phyloP scores from a whole-genome alignment of 129 eudicot species.

The Escallonia herrerae region DNA sequence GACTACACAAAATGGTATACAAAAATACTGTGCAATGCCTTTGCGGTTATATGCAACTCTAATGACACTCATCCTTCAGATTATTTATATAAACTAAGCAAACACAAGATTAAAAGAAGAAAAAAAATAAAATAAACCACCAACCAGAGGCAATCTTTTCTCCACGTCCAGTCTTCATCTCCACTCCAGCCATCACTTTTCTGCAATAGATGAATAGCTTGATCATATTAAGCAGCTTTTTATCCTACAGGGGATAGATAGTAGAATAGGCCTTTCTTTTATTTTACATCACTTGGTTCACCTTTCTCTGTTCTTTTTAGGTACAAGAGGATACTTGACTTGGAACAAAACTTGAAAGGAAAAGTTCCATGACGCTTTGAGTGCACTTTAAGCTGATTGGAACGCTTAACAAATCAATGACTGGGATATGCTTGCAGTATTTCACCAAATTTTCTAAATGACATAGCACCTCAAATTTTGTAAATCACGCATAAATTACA shows the following conservation, averaged over 20 bases:
- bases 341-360: slow-evolving; percentile 7
- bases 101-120: slow-evolving; percentile 19
- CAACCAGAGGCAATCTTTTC: slow-evolving; percentile 11
- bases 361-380: neutral
- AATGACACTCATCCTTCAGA: slow-evolving; percentile 26
- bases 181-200: slow-evolving; percentile 18
- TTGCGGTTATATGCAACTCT: neutral
- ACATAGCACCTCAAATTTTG: too few relatives aligned
- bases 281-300: slow-evolving; percentile 4
- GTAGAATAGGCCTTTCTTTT: neutral
- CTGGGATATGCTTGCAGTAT: too few relatives aligned
- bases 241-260: neutral
- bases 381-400: too few relatives aligned
- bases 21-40: neutral
- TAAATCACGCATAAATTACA: too few relatives aligned
- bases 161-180: neutral
- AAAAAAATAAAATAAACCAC: slow-evolving; percentile 17
- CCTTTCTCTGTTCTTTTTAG: slow-evolving; percentile 6
- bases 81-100: slow-evolving; percentile 12
- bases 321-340: slow-evolving; percentile 17
- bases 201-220: neutral
- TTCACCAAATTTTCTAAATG: too few relatives aligned
- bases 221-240: slow-evolving; percentile 1
- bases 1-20: slow-evolving; percentile 5
- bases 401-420: too few relatives aligned